These are phyloP conservation scores for Penicillium brasilianum DNA, from an alignment of 2,329 filamentous ascomycete genomes.

Conservation along the genomic window DNA sequence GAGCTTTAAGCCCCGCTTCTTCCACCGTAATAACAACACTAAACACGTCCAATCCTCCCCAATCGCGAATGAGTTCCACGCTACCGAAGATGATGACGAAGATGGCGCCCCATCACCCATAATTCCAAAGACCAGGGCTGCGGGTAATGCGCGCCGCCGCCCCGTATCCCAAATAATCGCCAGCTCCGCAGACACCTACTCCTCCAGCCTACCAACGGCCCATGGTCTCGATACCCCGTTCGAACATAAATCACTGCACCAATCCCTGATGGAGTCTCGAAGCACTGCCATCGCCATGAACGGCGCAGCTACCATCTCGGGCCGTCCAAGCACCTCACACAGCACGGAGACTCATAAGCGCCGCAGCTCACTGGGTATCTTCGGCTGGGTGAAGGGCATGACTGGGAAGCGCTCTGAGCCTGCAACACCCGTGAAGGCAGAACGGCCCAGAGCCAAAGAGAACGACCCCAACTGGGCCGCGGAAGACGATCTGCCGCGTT, in stretches of 20 bases:
- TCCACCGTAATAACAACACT: conserved; percentile 35
- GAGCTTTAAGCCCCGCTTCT: conserved; percentile 44
- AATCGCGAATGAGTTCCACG: conserved; percentile 28
- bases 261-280: conserved; percentile 36
- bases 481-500: conserved; percentile 21
- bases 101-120: conserved; percentile 43
- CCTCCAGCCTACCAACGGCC: conserved; percentile 24
- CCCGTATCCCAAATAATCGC: conserved; percentile 23
- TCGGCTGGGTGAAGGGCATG: conserved; percentile 48
- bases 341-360: conserved; percentile 41
- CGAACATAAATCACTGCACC: conserved; percentile 27
- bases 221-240: conserved; percentile 14
- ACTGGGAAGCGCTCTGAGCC: conserved; percentile 32
- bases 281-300: conserved; percentile 22
- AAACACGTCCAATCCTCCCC: conserved; percentile 36
- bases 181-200: conserved; percentile 22
- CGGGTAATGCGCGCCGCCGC: conserved; percentile 18
- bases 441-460: conserved; percentile 21
- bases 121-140: conserved; percentile 37
- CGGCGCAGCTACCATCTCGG: conserved; percentile 24
- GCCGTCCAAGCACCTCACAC: conserved; percentile 35
- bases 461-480: conserved; percentile 24
- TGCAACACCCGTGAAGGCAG: conserved; percentile 5
- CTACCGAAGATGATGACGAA: conserved; percentile 27
- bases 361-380: conserved; percentile 44